A percentile compares a stretch with the other conserved stretches of the same genome.
Conservation (phyloP, 2,329 filamentous ascomycete species). For the Colletotrichum sp. region DNA sequence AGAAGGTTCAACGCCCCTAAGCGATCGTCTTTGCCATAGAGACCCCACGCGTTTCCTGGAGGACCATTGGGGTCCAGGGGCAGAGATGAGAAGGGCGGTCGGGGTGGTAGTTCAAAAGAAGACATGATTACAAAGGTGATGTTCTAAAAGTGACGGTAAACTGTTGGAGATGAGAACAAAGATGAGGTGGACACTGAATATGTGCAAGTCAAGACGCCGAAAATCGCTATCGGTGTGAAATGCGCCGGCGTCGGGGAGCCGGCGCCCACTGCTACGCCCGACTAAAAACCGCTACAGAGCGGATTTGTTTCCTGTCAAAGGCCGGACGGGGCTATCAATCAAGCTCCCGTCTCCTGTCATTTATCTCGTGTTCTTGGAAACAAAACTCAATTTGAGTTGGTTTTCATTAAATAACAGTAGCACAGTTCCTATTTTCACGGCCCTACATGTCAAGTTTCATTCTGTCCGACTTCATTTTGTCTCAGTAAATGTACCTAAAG, state of each 20-base stretch:
- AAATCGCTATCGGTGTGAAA: neutral
- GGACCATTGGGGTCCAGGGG: slow-evolving; percentile 55
- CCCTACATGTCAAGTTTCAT: too few relatives aligned
- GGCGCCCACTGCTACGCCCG: neutral
- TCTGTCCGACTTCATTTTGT: neutral
- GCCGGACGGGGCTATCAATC: neutral
- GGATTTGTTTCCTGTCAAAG: neutral
- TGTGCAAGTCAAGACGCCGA: neutral
- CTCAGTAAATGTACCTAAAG: neutral
- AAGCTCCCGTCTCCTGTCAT: neutral
- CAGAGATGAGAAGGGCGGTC: slow-evolving; percentile 33
- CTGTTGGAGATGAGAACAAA: neutral
- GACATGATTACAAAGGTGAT: neutral
- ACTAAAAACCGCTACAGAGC: neutral
- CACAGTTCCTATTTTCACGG: too few relatives aligned
- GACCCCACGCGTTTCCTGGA: slow-evolving; percentile 60
- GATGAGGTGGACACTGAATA: neutral
- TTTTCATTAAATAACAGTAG: neutral
- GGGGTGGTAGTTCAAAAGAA: neutral
- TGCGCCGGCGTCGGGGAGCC: neutral
- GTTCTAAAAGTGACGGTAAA: neutral
- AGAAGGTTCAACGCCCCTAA: slow-evolving; percentile 61
- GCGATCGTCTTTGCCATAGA: slow-evolving; percentile 55
- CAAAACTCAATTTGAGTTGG: neutral
- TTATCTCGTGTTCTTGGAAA: neutral